Evolutionary conservation across 345 rosid species (phyloP), one percentile per base, ranked within the genome.

Genomic region (sweet orange (Citrus sinensis)): DNA sequence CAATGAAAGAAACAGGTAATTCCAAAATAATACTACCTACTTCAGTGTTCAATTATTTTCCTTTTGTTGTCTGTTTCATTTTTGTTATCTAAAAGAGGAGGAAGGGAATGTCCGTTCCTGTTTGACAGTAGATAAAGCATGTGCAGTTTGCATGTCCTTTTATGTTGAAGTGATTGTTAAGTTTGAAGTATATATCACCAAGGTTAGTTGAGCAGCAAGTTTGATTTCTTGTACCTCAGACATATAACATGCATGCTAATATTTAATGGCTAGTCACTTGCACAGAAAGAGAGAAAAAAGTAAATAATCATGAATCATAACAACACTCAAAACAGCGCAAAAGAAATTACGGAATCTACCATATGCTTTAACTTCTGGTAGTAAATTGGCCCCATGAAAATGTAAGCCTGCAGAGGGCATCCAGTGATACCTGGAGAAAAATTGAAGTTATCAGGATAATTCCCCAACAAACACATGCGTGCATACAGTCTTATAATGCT

Each of bases 311-410:
- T 63, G 9, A 24, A 3, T 30, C 19, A 29, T 17, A 39, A 22
- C 32, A 62, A 37, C 11, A 54, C 46, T 30, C 37, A 42, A 35
- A 17, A 42, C 51, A 32, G 39, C 19, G 34, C 83, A 65, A 20
- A 5, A 71, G 61, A 46, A 54, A 70, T n/a, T 63, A 42, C 16
- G 56, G 80, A 65, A 86, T 75, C 89, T 87, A 93, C 99, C 99
- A 93, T 95, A 75, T 95, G 99, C 83, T 95, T 95, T 77, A 95
- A 61, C 87, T 93, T 95, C 87, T 95, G 99, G 91, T 95, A 93
- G 90, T 95, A 95, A 81, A 95, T 91, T 60, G 99, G 98, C 46
- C 98, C 99, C 97, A 94, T 95, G 85, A 95, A 95, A 70, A 95
- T 90, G 83, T 92, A 95, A 9, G 98, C 86, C 78, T 95, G 91